phyloP scores from a whole-genome alignment of 345 rosid genomes.

The Corchorus capsularis region DNA sequence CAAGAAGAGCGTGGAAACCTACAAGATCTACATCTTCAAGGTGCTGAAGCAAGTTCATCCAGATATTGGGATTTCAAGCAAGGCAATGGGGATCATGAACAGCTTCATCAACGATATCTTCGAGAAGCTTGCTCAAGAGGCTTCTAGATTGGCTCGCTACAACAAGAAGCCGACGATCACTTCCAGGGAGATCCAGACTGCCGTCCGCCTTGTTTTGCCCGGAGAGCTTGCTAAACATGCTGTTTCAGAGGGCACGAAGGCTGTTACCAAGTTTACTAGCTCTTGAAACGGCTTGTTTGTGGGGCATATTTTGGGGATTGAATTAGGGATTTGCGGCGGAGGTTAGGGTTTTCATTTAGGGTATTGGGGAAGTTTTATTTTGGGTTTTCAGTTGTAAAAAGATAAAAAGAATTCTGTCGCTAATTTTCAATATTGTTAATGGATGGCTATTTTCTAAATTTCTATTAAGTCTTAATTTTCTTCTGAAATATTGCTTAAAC shows the following conservation, averaged over 20 bases:
- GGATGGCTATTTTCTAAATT: background rate
- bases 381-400: no score
- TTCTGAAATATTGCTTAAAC: background rate
- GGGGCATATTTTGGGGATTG: background rate
- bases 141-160: constrained; percentile 9
- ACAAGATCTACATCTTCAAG: constrained; percentile 21
- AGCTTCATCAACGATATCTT: constrained; percentile 21
- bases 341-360: no score
- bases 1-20: constrained; percentile 8
- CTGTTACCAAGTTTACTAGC: constrained; percentile 14
- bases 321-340: background rate
- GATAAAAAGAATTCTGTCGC: no score
- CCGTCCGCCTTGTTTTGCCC: constrained; percentile 10
- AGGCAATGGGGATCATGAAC: constrained; percentile 22
- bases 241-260: constrained; percentile 15
- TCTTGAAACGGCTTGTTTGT: background rate
- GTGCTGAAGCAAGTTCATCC: constrained; percentile 19
- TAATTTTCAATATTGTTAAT: no score
- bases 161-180: constrained; percentile 23
- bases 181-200: constrained; percentile 20
- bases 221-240: constrained; percentile 20
- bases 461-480: no score
- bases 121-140: constrained; percentile 20
- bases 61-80: constrained; percentile 17
- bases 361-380: no score